Base-by-base conservation (phyloP, 495 filamentous ascomycete genomes). In the Penicillium soppii region DNA sequence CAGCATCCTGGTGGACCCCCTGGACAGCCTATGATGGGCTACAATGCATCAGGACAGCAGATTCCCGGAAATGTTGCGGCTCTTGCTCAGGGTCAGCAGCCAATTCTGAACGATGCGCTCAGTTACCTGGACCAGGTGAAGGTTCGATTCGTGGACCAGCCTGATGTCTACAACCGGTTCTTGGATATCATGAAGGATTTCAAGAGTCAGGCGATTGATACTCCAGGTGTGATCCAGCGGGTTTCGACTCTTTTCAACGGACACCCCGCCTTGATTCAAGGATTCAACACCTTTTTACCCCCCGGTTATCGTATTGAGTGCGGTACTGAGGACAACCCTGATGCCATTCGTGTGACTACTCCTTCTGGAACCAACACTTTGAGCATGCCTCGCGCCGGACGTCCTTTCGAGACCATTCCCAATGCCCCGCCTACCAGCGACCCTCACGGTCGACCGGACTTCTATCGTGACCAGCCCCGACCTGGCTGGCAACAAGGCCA, bases 141-240 rank as follows among this genome's bases (percentile, higher is more conserved):
- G 71, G 92, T 97, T 39, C 91, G 96, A 57, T 99, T 99, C 59
- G 86, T 90, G 45, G 91, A 97, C 47, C 90, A 95, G 57, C 92
- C 94, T 7, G 95, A 99, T 67, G 94, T 99, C 2, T 99, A 99
- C 62, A 99, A 99, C 65, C 82, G 87, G 17, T 99, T 99, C 61
- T 72, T 99, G 44, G 94, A 99, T 57, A 99, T 99, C 43, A 99
- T 99, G 95, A 99, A 99, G 68, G 95, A 99, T 54, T 99, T 99
- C 73, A 99, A 99, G 73, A 96, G 91, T 60, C 92, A 96, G 73
- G 89, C 91, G 7, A 99, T 99, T 63, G 92, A 99, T 65, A 99
- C 95, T 0, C 95, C 95, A 2, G 95, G 95, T 10, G 95, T 99
- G 7, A 99, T 99, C 57, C 92, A 94, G 57, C 85, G 95, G 30